phyloP scores from a whole-genome alignment of 208 protist species.

The Lotmaria passim region DNA sequence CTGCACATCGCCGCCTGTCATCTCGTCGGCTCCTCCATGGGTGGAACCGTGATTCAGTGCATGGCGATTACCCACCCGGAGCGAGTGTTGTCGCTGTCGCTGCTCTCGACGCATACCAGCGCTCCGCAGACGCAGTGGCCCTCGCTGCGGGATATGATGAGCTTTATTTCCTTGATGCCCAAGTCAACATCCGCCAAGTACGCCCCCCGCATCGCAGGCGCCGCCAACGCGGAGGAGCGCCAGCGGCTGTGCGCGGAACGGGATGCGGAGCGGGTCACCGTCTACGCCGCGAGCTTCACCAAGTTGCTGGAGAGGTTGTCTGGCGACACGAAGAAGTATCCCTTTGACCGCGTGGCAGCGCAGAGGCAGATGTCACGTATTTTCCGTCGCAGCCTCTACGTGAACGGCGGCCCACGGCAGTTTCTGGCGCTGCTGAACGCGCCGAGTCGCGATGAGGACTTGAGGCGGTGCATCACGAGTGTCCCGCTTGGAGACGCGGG shows the following conservation, averaged over 20 bases:
- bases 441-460: constrained; percentile 27
- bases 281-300: constrained; percentile 44
- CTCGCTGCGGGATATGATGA: constrained; percentile 46
- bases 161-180: constrained; percentile 40
- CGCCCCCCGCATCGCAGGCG: constrained; percentile 28
- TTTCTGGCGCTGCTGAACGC: constrained; percentile 64
- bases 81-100: constrained; percentile 53
- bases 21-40: constrained; percentile 74
- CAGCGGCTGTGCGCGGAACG: constrained; percentile 31
- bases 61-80: constrained; percentile 57
- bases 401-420: constrained; percentile 57
- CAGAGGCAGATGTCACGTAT: constrained; percentile 41
- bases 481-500: background rate
- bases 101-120: constrained; percentile 55
- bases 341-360: constrained; percentile 41
- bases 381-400: constrained; percentile 51
- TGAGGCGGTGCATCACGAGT: constrained; percentile 41
- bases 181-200: constrained; percentile 44
- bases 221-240: constrained; percentile 34
- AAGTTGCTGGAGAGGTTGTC: constrained; percentile 47
- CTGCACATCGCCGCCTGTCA: constrained; percentile 46
- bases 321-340: constrained; percentile 37
- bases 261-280: constrained; percentile 35
- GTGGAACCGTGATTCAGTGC: constrained; percentile 74
- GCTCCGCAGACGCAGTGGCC: constrained; percentile 38